Base-by-base conservation (phyloP, 2,329 filamentous ascomycete species). In the Neodidymelliopsis sp. region DNA sequence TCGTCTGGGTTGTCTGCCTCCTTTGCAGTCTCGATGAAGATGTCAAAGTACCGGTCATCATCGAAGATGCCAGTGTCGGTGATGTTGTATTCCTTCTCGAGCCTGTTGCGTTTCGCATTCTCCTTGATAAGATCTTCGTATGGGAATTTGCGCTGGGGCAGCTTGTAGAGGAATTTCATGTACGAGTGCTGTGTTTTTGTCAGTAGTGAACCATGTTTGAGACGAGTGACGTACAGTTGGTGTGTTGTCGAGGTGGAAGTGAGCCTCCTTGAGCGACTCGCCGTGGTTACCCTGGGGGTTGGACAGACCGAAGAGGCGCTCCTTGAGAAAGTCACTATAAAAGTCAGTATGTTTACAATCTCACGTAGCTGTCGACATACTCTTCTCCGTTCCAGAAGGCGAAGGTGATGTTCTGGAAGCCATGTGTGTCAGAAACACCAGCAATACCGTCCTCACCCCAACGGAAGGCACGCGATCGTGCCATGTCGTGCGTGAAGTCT, bases 141-240 rank as follows among this genome's bases (percentile, higher is more conserved):
- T 2, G 93, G 94, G 66, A 97, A 97, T 56, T 87, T 85, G 64
- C 83, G 84, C 75, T 97, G 93, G 0, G 94, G 94, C 65, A 97
- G 95, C 75, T 97, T 97, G 83, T 97, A 97, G 60, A 97, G 86
- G 69, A 87, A 95, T 74, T 97, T 97, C 93, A 97, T 97, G 79
- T 97, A 97, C 20, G 93, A 96, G 75, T 97, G 92, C 89, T 92
- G 71, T 51, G 49, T 12, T 15, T 3, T 33, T 62, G 58, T 57
- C 54, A 60, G 53, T 7, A 33, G 34, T 13, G 51, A 80, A 76
- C 20, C 22, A 2, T 9, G 79, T 76, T n/a, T 28, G 4, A 33
- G 19, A 34, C 4, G 12, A 79, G 77, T 2, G 15, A 57, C 73
- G 54, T 72, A 83, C 81, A 46, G 84, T 84, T 49, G 93, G 93